Evolutionary conservation across 2,329 filamentous ascomycete genomes (phyloP), one percentile per base, ranked within the genome.

Genomic region (Penicillium rolfsii): DNA sequence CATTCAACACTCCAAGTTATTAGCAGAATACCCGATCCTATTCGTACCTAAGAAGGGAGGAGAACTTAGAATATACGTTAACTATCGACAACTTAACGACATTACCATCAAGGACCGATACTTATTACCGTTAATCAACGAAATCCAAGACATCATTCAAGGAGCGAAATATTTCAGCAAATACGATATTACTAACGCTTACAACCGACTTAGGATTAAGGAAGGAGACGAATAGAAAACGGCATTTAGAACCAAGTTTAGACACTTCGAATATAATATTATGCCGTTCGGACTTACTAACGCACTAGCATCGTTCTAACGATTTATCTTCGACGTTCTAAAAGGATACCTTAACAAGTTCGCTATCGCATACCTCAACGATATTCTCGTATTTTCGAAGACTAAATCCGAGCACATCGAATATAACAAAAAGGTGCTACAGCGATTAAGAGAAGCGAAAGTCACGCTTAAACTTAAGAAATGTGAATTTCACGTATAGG

Each of bases 71-170:
- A 50, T 50, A 50, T 50, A 50, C 11, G 6, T 50, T 26, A 16
- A 50, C 11, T 50, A 50, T 7, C 48, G 48, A 35, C 35, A 50
- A 35, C 48, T 50, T 35, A 50, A 50, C n/a, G 0, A 11, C 35
- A 50, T 50, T 12, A 50, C 48, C 22, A 35, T 50, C 22, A 50
- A 50, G 3, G 48, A 50, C 19, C 19, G 19, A 5, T 22, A 50
- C 2, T n/a, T 8, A 8, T 22, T 50, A 50, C 16, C 1, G 12
- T 16, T 46, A 28, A 26, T 46, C 8, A 46, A 46, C 24, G 12
- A 46, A 28, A 46, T 46, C 7, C 14, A 50, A 22, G 48, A 50
- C 35, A 50, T 50, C 35, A 50, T 50, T 35, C 22, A 50, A 35
- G 48, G 19, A 50, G 48, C 19, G 3, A 50, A 50, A 14, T 35